These are phyloP conservation scores for Spencermartinsiella ligniputridi DNA, from an alignment of 1,139 yeast genomes.

Conservation along the genomic window DNA sequence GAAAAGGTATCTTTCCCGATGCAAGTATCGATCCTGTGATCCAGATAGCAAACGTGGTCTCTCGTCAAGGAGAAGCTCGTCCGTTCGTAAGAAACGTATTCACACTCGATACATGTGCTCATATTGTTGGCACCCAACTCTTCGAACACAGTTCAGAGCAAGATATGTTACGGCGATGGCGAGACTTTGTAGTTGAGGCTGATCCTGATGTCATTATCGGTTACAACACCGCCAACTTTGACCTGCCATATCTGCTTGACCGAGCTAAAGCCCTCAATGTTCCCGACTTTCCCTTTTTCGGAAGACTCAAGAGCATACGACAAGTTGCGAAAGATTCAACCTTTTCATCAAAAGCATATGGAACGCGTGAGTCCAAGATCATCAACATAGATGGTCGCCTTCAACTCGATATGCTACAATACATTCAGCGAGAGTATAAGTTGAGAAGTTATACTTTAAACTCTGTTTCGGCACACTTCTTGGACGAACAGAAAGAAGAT, in stretches of 20 bases:
- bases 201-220: slow-evolving; percentile 98
- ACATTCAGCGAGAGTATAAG: slow-evolving; percentile 91
- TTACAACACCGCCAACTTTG: slow-evolving; percentile 90
- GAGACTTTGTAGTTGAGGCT: slow-evolving; percentile 69
- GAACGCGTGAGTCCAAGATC: slow-evolving; percentile 88
- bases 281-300: slow-evolving; percentile 75
- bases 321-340: slow-evolving; percentile 79
- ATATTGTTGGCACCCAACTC: slow-evolving; percentile 91
- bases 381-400: slow-evolving; percentile 93
- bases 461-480: slow-evolving; percentile 90
- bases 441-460: slow-evolving; percentile 91
- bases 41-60: slow-evolving; percentile 94
- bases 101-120: slow-evolving; percentile 84
- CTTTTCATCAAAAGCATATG: slow-evolving; percentile 93
- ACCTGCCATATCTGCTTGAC: slow-evolving; percentile 85
- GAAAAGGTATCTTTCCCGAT: slow-evolving; percentile 95
- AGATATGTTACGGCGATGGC: slow-evolving; percentile 83
- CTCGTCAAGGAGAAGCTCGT: slow-evolving; percentile 67
- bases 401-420: slow-evolving; percentile 90
- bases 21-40: slow-evolving; percentile 91
- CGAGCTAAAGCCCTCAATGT: slow-evolving; percentile 75
- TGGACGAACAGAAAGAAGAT: slow-evolving; percentile 96
- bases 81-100: slow-evolving; percentile 95
- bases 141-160: slow-evolving; percentile 70
- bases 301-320: slow-evolving; percentile 60